These are phyloP conservation scores for Dothideomycetes sp. DNA, from an alignment of 2,329 filamentous ascomycete genomes.

Conservation along the genomic window DNA sequence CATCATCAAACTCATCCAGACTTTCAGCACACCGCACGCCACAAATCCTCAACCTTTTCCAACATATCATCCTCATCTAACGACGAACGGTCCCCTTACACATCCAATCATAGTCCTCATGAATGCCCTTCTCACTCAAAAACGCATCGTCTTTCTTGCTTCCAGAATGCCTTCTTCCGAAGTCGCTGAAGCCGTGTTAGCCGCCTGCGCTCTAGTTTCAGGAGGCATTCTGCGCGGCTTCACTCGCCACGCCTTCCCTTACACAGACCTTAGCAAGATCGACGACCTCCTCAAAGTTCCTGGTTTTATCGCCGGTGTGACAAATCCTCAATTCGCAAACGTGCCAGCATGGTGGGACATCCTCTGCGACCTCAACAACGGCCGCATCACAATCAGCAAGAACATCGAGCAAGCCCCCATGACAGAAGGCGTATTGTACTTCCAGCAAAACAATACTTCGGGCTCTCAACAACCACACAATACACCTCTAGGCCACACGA, in stretches of 20 bases:
- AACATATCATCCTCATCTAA: slow-evolving; percentile 77
- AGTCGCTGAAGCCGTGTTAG: slow-evolving; percentile 94
- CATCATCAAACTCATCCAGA: slow-evolving; percentile 92
- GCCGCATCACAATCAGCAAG: slow-evolving; percentile 87
- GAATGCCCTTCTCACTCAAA: slow-evolving; percentile 92
- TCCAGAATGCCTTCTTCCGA: slow-evolving; percentile 92
- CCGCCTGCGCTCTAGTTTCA: slow-evolving; percentile 88
- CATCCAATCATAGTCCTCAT: slow-evolving; percentile 92
- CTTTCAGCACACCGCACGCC: slow-evolving; percentile 75
- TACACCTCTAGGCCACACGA: slow-evolving; percentile 18
- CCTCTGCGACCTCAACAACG: slow-evolving; percentile 83
- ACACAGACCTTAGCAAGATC: slow-evolving; percentile 95
- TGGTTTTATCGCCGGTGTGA: slow-evolving; percentile 95
- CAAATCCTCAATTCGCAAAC: slow-evolving; percentile 89
- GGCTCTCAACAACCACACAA: background rate
- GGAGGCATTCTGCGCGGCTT: slow-evolving; percentile 90
- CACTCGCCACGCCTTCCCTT: slow-evolving; percentile 91
- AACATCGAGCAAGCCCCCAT: slow-evolving; percentile 70
- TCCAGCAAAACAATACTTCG: slow-evolving; percentile 46
- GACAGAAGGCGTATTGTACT: slow-evolving; percentile 79
- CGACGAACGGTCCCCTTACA: slow-evolving; percentile 78
- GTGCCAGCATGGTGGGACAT: slow-evolving; percentile 98
- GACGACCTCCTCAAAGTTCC: slow-evolving; percentile 93
- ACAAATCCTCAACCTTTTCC: slow-evolving; percentile 73
- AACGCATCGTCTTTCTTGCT: slow-evolving; percentile 89